These are phyloP conservation scores for Colletotrichum sp. DNA, from an alignment of 2,329 filamentous ascomycete species.

Conservation along the genomic window DNA sequence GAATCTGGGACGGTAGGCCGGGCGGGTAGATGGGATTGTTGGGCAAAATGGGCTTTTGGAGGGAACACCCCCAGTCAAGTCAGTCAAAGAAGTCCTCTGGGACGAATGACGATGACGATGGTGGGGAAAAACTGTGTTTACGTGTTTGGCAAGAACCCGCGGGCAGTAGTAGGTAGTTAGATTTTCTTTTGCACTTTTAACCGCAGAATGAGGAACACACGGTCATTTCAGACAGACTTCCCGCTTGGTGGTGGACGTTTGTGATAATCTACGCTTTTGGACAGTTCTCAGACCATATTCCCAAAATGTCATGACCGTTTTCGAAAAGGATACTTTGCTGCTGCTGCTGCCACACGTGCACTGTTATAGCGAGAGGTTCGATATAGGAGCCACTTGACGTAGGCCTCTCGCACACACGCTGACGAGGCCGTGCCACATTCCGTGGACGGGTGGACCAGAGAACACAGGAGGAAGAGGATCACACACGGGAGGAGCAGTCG, in stretches of 20 bases:
- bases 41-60: background rate
- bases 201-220: slow-evolving; percentile 7
- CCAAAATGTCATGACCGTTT: background rate
- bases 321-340: no score
- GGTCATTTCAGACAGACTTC: slow-evolving; percentile 5
- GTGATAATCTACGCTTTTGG: background rate
- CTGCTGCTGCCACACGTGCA: background rate
- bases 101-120: background rate
- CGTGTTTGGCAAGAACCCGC: background rate
- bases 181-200: background rate
- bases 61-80: background rate
- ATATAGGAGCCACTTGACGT: background rate
- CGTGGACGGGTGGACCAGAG: background rate
- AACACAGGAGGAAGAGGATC: background rate
- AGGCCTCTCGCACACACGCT: background rate
- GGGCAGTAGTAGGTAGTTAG: slow-evolving; percentile 10
- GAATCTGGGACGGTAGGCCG: background rate
- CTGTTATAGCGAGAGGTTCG: background rate
- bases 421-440: background rate
- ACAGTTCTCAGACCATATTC: no score
- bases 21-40: background rate
- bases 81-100: background rate
- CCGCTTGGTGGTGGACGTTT: background rate
- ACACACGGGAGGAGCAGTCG: background rate
- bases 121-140: background rate